Conservation (phyloP, 2,329 filamentous ascomycete species). For the Aspergillus thermomutatus region DNA sequence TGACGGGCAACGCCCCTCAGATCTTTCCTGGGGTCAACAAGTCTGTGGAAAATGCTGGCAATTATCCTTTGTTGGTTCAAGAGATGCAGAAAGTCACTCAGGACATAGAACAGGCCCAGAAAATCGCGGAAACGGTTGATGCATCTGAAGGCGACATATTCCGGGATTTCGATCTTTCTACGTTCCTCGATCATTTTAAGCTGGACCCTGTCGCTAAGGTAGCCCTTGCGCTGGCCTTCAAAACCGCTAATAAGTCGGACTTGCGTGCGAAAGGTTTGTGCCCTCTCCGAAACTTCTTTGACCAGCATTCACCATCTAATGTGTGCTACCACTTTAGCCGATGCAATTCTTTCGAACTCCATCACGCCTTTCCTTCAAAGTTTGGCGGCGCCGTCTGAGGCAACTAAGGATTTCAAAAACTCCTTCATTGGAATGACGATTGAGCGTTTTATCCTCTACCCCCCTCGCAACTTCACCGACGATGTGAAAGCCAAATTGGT, state of each 20-base stretch:
- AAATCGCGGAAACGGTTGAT: constrained; percentile 92
- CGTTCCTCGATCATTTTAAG: constrained; percentile 95
- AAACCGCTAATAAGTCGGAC: constrained; percentile 73
- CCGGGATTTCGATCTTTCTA: constrained; percentile 91
- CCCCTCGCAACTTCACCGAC: constrained; percentile 80
- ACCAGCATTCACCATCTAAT: constrained; percentile 6
- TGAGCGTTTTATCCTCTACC: constrained; percentile 82
- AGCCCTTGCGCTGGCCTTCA: constrained; percentile 83
- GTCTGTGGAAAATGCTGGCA: constrained; percentile 70
- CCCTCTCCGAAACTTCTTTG: not conserved
- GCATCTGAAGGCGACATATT: constrained; percentile 88
- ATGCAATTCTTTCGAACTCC: constrained; percentile 82
- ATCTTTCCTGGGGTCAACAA: constrained; percentile 81
- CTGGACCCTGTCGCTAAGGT: constrained; percentile 85
- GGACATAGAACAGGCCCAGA: constrained; percentile 77
- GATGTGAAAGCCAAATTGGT: constrained; percentile 65
- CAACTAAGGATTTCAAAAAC: constrained; percentile 63
- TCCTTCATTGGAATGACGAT: constrained; percentile 75
- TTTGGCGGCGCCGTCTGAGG: constrained; percentile 62
- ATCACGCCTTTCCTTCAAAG: constrained; percentile 74
- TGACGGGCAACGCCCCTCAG: constrained; percentile 84
- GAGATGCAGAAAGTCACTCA: constrained; percentile 85
- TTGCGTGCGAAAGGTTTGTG: constrained; percentile 80
- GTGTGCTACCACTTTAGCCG: constrained; percentile 54
- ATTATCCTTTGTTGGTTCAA: constrained; percentile 74